Evolutionary conservation across 2,329 filamentous ascomycete genomes (phyloP), one percentile per base, ranked within the genome.

Genomic region (Curvularia sp.): DNA sequence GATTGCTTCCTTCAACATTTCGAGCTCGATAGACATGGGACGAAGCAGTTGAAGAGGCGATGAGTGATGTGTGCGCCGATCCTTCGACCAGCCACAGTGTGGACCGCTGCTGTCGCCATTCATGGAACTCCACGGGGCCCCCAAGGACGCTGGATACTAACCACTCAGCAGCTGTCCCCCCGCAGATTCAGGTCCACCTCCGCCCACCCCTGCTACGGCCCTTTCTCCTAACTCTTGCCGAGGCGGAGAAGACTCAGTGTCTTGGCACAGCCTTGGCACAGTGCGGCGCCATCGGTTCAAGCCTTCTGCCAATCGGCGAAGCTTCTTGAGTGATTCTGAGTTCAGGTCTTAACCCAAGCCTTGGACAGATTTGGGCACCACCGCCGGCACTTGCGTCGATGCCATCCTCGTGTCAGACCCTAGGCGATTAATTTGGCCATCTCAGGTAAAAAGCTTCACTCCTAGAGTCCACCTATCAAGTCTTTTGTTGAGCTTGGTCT

Each of bases 341-440:
- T 25, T 32, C 30, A 36, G 51, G 55, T 18, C 27, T 30, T 13
- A 9, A 41, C 38, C 19, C 19, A 41, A 7, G 41, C 21, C 49
- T 28, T 39, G 48, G 43, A 39, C 53, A 23, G 23, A 21, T 53
- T 19, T 28, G 58, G 45, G 51, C 51, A 42, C 63, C 47, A 18
- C 42, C 27, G 57, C 30, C 5, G 48, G 53, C 38, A 46, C 46
- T 30, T 57, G 43, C 49, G 46, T 58, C 58, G 53, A 55, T 47
- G 47, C 39, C 32, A 49, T 28, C 41, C 23, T n/a, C 5, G 5
- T 21, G 5, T 8, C 25, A n/a, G 41, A 21, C 54, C 13, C 23
- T 38, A 45, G 48, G 15, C 27, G 23, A 53, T 21, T 41, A 25
- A 34, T 53, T 55, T 60, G 49, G 53, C 46, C 27, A 34, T 28